Percentiles rank a stretch among this genome's conserved stretches.
Conservation (phyloP, 768 basidiomycete species). For the Hypholoma sublateritium region DNA sequence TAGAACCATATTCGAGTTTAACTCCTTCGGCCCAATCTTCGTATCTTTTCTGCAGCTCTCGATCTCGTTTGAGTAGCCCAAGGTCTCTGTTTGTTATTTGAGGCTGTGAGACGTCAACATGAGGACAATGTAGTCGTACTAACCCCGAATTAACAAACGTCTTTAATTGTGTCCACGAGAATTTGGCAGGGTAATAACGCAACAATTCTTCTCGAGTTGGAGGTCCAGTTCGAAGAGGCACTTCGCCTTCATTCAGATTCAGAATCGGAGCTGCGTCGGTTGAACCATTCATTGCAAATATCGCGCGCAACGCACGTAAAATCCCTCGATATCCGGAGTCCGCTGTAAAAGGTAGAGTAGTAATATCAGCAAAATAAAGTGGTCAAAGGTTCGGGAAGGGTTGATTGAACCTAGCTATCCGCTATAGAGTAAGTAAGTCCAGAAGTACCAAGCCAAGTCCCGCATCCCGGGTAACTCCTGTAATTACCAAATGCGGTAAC, state of each 20-base stretch:
- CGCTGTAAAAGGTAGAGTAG: neutral
- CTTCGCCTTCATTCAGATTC: constrained; percentile 19
- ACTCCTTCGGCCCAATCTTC: constrained; percentile 55
- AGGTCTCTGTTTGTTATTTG: constrained; percentile 56
- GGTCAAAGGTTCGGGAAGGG: neutral
- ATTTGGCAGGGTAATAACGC: constrained; percentile 69
- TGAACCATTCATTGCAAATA: no score
- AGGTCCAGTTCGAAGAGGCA: constrained; percentile 53
- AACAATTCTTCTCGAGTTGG: constrained; percentile 70
- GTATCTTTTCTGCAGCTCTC: constrained; percentile 67
- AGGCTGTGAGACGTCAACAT: neutral
- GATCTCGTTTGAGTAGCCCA: constrained; percentile 76
- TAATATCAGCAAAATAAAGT: no score
- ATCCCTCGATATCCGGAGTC: no score
- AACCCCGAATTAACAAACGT: constrained; percentile 80
- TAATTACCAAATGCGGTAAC: no score
- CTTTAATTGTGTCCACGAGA: constrained; percentile 76
- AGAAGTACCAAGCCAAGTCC: no score
- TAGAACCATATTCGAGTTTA: constrained; percentile 59
- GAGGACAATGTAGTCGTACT: constrained; percentile 9
- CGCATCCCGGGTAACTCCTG: no score
- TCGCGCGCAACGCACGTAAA: no score
- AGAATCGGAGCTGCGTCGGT: neutral
- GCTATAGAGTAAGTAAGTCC: no score
- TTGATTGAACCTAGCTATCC: neutral